phyloP scores from a whole-genome alignment of 345 rosid species.

The Chamaenerion angustifolium region DNA sequence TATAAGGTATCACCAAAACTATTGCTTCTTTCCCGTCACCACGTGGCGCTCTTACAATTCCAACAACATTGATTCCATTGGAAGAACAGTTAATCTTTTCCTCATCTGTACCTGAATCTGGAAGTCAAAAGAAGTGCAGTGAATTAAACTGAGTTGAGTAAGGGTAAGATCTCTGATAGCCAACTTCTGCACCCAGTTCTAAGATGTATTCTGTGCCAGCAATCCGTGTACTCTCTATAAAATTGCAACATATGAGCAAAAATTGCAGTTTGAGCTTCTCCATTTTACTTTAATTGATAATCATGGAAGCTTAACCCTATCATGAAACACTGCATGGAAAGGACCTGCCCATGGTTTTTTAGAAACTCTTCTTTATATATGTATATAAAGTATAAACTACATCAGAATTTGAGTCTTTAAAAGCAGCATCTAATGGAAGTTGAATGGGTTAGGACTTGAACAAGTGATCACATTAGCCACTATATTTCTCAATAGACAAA shows the following conservation, averaged over 20 bases:
- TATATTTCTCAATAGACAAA: too few relatives aligned
- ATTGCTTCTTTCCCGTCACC: constrained; percentile 94
- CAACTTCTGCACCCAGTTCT: constrained; percentile 72
- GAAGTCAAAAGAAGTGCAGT: constrained; percentile 61
- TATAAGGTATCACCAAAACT: constrained; percentile 80
- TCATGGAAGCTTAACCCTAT: too few relatives aligned
- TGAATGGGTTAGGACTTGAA: too few relatives aligned
- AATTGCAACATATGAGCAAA: too few relatives aligned
- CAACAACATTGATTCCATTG: constrained; percentile 34
- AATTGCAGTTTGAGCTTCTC: constrained; percentile 9
- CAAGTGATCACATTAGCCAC: too few relatives aligned
- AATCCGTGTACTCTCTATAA: constrained; percentile 34
- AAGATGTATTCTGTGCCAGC: constrained; percentile 50
- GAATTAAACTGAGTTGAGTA: constrained; percentile 51
- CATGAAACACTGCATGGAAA: too few relatives aligned
- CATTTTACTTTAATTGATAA: too few relatives aligned
- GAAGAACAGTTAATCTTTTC: constrained; percentile 46
- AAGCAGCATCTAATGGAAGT: too few relatives aligned
- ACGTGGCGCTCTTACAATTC: constrained; percentile 85
- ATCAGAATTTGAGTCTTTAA: too few relatives aligned
- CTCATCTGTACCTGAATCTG: constrained; percentile 21
- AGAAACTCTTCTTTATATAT: too few relatives aligned
- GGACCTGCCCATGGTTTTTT: too few relatives aligned
- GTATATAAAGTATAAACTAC: too few relatives aligned
- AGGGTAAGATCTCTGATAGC: constrained; percentile 62